Conservation (phyloP, 345 rosid genomes). For the Corymbia maculata region DNA sequence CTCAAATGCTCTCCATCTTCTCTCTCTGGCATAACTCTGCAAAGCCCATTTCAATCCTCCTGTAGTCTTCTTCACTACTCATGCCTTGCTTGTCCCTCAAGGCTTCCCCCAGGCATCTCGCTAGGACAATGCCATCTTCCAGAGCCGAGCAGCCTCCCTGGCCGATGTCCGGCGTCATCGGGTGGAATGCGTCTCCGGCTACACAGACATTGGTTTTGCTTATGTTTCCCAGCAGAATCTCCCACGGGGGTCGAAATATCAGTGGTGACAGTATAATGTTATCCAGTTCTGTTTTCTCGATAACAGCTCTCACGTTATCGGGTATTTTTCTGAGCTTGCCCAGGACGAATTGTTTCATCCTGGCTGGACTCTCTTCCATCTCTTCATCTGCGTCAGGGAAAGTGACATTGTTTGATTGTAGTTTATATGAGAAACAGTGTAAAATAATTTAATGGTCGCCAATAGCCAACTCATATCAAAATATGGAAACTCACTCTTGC, state of each 20-base stretch:
- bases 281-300: conserved; percentile 32
- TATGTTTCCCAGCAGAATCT: conserved; percentile 29
- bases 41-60: conserved; percentile 27
- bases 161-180: conserved; percentile 64
- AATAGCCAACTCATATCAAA: too few relatives aligned
- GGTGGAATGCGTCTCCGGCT: conserved; percentile 66
- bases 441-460: not conserved
- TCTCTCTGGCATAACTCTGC: conserved; percentile 12
- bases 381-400: conserved; percentile 1
- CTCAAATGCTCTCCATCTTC: conserved; percentile 42
- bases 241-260: conserved; percentile 25
- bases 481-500: conserved; percentile 9
- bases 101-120: conserved; percentile 52
- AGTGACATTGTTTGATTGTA: not conserved
- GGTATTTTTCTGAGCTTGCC: conserved; percentile 21
- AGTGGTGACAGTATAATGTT: conserved; percentile 16
- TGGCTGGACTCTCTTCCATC: conserved; percentile 18
- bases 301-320: conserved; percentile 7
- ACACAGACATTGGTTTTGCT: conserved; percentile 33
- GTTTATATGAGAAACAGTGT: not conserved
- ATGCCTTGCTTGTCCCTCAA: not conserved
- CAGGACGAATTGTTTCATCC: conserved; percentile 35
- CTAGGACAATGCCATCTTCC: conserved; percentile 61
- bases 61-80: not conserved
- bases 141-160: conserved; percentile 68